Evolutionary conservation across 495 filamentous ascomycete species (phyloP), one percentile per base, ranked within the genome.

Genomic region (Cudoniella acicularis): DNA sequence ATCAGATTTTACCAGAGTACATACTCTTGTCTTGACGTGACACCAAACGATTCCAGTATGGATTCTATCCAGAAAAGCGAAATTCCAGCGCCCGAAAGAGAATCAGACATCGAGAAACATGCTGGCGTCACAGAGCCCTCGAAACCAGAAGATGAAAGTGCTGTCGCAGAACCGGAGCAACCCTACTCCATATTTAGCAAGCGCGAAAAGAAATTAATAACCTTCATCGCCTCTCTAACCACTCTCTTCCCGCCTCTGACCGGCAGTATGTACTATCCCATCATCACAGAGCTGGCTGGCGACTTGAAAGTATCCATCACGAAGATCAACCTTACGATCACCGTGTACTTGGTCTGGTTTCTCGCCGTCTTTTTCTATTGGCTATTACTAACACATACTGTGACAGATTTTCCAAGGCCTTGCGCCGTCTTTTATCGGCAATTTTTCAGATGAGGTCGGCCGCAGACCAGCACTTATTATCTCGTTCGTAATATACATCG

Each of bases 211-310:
- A 69, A 74, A 52, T 75, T 81, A 56, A 83, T 89, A 50, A 79
- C 89, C 50, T 72, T 83, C 52, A 76, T 82, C 49, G 83, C 83
- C 36, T 79, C 85, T 10, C 67, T 78, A 52, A 79, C 74, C 10
- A 80, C 84, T 20, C 84, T 88, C 69, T 87, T 89, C 75, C 90
- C 87, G 0, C 87, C 87, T 0, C 69, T 91, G 10, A 85, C 83
- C 10, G 83, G 84, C 0, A 70, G 74, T 27, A 90, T 92, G 59
- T 93, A 93, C 71, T 86, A 87, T 50, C 87, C 87, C 3, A 83
- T 86, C 0, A 72, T 92, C 42, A 79, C 73, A n/a, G 70, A 71
- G 0, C 64, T 90, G 4, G 73, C 83, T 0, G 24, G 65, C 0
- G 78, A 83, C 23, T 77, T 86, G 56, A n/a, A 79, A 13, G 75